phyloP scores from a whole-genome alignment of 177 flowering plant genomes.

The Vitis hybrid region DNA sequence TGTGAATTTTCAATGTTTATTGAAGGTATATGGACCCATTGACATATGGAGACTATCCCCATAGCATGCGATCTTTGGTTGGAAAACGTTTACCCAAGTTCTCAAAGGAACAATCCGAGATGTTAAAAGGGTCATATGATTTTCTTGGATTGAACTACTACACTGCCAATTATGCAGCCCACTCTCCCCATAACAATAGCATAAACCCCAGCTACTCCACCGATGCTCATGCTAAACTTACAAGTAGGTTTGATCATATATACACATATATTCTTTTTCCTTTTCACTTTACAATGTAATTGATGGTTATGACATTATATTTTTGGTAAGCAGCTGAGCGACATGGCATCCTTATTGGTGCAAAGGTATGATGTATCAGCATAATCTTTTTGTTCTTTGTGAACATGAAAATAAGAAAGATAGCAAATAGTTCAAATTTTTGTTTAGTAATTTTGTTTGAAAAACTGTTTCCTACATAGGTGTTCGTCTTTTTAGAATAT shows the following conservation, averaged over 20 bases:
- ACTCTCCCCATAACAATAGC: slow-evolving; percentile 3
- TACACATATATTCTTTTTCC: neutral
- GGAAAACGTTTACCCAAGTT: slow-evolving; percentile 50
- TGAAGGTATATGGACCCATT: slow-evolving; percentile 68
- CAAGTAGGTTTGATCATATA: slow-evolving; percentile 27
- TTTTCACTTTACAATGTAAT: neutral
- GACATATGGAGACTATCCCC: slow-evolving; percentile 52
- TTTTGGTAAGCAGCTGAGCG: slow-evolving; percentile 25
- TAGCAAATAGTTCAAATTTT: no score
- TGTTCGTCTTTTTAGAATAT: no score
- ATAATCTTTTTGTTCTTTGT: no score
- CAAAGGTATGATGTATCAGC: slow-evolving; percentile 26
- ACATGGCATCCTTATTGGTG: slow-evolving; percentile 56
- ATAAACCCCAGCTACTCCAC: slow-evolving; percentile 28
- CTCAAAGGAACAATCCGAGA: slow-evolving; percentile 29
- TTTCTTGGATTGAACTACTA: slow-evolving; percentile 71
- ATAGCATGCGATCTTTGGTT: slow-evolving; percentile 35
- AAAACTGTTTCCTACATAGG: no score
- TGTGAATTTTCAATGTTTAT: neutral
- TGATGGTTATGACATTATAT: neutral
- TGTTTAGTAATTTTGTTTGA: no score
- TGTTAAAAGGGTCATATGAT: slow-evolving; percentile 58
- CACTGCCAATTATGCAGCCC: slow-evolving; percentile 41
- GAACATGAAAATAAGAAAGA: no score
- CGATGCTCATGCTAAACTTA: slow-evolving; percentile 30